Evolutionary conservation across 2,329 filamentous ascomycete genomes (phyloP).

Genomic region (Incumbomyces lentus): DNA sequence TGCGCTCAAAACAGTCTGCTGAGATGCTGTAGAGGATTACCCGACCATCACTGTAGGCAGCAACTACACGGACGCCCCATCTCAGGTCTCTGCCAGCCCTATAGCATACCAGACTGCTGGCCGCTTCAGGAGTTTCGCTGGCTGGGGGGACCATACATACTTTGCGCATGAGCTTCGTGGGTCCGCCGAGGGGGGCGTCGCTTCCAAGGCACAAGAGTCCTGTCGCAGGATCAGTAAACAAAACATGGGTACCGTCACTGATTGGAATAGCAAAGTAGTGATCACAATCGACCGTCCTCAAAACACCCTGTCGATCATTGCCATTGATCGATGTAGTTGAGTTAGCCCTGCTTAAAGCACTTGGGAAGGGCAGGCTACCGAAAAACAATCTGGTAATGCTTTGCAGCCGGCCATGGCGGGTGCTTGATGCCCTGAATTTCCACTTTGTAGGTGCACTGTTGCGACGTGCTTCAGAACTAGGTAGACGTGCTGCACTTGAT

Average conservation of each 20-base stretch:
- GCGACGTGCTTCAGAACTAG: conserved; percentile 4
- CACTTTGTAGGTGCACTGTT: conserved; percentile 19
- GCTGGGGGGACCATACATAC: conserved; percentile 42
- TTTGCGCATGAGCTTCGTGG: conserved; percentile 48
- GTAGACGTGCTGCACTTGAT: conserved; percentile 44
- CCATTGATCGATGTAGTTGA: conserved; percentile 1
- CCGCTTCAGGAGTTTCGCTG: conserved; percentile 20
- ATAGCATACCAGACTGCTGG: conserved; percentile 42
- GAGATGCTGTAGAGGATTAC: conserved; percentile 54
- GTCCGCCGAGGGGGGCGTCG: conserved; percentile 49
- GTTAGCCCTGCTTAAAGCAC: conserved; percentile 1
- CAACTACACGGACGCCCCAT: conserved; percentile 50
- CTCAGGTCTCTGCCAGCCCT: conserved; percentile 45
- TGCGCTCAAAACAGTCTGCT: conserved; percentile 40
- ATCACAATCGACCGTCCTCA: conserved; percentile 41
- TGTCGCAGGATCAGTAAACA: conserved; percentile 53
- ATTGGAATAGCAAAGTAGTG: conserved; percentile 55
- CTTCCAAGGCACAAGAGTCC: conserved; percentile 50
- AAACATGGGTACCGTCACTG: conserved; percentile 54
- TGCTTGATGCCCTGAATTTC: conserved; percentile 8
- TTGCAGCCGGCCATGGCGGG: conserved; percentile 12
- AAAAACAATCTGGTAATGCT: conserved; percentile 20
- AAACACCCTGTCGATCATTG: conserved; percentile 22
- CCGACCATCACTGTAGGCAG: conserved; percentile 40
- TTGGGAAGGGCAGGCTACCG: conserved; percentile 17